These are phyloP conservation scores for Colletotrichum plurivorum DNA, from an alignment of 2,329 filamentous ascomycete genomes.

Conservation along the genomic window DNA sequence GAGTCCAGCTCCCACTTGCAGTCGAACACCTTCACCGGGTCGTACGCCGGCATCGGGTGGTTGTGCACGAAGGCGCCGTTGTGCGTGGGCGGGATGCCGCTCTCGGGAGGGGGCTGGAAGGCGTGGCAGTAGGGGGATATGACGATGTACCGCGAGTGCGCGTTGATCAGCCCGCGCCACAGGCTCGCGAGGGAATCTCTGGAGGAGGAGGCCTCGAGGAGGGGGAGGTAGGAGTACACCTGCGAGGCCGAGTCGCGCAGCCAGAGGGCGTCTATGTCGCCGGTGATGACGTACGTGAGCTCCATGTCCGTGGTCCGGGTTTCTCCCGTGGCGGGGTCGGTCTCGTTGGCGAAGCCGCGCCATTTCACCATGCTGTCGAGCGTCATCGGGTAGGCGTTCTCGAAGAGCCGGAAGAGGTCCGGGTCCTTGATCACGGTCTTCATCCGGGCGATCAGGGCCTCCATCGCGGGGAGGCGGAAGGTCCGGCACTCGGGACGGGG, in stretches of 20 bases:
- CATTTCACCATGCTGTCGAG: conserved; percentile 86
- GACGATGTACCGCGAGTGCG: conserved; percentile 78
- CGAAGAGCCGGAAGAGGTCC: conserved; percentile 84
- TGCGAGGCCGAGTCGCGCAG: conserved; percentile 86
- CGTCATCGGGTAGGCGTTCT: conserved; percentile 88
- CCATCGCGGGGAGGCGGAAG: conserved; percentile 83
- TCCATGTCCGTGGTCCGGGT: conserved; percentile 62
- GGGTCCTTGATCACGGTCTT: conserved; percentile 58
- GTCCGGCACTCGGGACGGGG: conserved; percentile 84
- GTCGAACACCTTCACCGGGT: conserved; percentile 78
- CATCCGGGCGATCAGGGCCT: conserved; percentile 73
- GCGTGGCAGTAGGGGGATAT: conserved; percentile 88
- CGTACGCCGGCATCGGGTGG: conserved; percentile 74
- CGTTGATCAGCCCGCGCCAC: conserved; percentile 79
- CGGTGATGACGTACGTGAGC: conserved; percentile 85
- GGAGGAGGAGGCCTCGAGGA: conserved; percentile 68
- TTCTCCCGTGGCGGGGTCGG: conserved; percentile 42
- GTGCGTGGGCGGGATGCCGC: conserved; percentile 70
- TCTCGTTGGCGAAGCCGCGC: conserved; percentile 71
- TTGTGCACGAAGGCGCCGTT: conserved; percentile 74
- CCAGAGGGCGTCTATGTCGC: conserved; percentile 91
- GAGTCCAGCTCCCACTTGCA: conserved; percentile 96
- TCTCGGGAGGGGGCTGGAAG: conserved; percentile 88
- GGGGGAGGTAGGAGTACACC: conserved; percentile 76
- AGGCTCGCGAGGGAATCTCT: conserved; percentile 74